phyloP scores from a whole-genome alignment of 148 eudicot species.

The Mesembryanthemum crystallinum region DNA sequence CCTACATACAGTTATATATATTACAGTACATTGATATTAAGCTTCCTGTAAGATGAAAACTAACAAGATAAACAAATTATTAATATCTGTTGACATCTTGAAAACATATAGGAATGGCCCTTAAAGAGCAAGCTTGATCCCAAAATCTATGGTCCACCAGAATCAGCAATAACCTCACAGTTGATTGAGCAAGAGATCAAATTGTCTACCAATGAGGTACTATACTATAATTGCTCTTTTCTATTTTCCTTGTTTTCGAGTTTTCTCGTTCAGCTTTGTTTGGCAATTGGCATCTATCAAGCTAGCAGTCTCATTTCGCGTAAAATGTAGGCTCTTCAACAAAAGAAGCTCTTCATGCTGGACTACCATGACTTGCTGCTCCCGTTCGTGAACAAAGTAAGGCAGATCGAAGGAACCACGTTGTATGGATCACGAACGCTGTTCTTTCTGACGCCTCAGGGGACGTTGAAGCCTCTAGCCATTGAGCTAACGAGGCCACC shows the following conservation, averaged over 20 bases:
- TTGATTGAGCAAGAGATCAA: slow-evolving; percentile 39
- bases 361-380: slow-evolving; percentile 73
- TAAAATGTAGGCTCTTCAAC: slow-evolving; percentile 42
- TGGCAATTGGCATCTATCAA: not conserved
- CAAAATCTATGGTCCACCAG: slow-evolving; percentile 53
- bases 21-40: no score
- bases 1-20: no score
- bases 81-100: no score
- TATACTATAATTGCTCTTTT: no score
- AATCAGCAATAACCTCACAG: slow-evolving; percentile 54
- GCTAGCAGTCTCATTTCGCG: no score
- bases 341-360: slow-evolving; percentile 57
- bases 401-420: slow-evolving; percentile 52
- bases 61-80: no score
- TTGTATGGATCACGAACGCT: slow-evolving; percentile 74
- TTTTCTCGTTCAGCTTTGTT: not conserved
- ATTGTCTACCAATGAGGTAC: slow-evolving; percentile 50
- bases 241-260: not conserved
- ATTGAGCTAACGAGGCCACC: slow-evolving; percentile 76
- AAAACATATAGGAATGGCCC: slow-evolving; percentile 34
- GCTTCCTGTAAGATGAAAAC: no score
- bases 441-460: slow-evolving; percentile 40
- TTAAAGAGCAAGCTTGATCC: slow-evolving; percentile 62
- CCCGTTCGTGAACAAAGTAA: slow-evolving; percentile 66
- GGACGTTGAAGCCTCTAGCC: slow-evolving; percentile 56